Evolutionary conservation across 1,284 basidiomycete species (phyloP).

Genomic region (Ceraceosorus bombacis): DNA sequence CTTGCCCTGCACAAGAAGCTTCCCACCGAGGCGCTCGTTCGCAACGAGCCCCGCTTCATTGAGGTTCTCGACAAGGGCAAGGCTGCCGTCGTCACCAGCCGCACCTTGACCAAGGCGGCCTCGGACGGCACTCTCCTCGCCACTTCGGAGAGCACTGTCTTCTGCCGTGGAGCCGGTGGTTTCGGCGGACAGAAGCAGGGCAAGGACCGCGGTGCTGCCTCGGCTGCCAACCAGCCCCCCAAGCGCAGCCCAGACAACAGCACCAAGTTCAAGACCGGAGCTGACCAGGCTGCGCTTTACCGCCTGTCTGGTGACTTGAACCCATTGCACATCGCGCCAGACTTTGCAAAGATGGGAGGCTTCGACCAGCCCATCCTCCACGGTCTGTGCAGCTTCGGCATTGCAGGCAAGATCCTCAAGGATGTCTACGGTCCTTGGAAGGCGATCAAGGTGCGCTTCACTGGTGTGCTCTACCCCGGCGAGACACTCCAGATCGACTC

Average conservation of each 20-base stretch:
- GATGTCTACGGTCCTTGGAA: conserved; percentile 76
- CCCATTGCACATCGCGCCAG: conserved; percentile 85
- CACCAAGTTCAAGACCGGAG: conserved; percentile 39
- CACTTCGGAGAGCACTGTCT: conserved; percentile 85
- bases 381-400: conserved; percentile 85
- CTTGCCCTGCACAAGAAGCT: conserved; percentile 56
- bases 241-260: conserved; percentile 43
- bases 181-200: conserved; percentile 87
- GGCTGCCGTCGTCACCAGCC: conserved; percentile 30
- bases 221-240: conserved; percentile 74
- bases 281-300: conserved; percentile 65
- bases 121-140: conserved; percentile 71
- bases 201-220: conserved; percentile 79
- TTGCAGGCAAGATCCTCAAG: conserved; percentile 86
- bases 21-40: conserved; percentile 70
- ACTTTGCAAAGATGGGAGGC: conserved; percentile 87
- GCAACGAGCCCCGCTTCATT: conserved; percentile 67
- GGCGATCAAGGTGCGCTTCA: conserved; percentile 93
- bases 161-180: conserved; percentile 87
- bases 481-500: conserved; percentile 67
- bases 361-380: conserved; percentile 72
- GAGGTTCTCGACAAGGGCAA: conserved; percentile 61
- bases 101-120: conserved; percentile 29
- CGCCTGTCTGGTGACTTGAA: conserved; percentile 76
- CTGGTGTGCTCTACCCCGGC: conserved; percentile 85